Percentiles rank a stretch among this genome's conserved stretches.
Conservation (phyloP, 2,329 filamentous ascomycete genomes). For the Tolypocladium ovalisporum region DNA sequence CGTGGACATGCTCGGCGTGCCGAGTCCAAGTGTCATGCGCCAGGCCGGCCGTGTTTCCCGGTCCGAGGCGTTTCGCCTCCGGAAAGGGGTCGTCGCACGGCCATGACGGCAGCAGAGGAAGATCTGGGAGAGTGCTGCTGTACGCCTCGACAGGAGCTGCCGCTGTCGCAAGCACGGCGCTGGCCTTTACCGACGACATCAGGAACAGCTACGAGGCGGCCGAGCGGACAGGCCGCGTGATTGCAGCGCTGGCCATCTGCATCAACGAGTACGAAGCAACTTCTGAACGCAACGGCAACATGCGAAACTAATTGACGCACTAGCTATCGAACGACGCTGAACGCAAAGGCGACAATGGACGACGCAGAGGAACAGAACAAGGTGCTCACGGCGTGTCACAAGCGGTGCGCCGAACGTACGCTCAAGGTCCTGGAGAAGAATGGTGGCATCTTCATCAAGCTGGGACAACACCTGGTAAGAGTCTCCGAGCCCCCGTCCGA, state of each 20-base stretch:
- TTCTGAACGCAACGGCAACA: not conserved
- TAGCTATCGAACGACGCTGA: constrained; percentile 82
- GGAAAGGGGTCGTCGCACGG: constrained; percentile 12
- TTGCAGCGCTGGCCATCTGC: constrained; percentile 61
- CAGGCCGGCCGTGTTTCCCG: constrained; percentile 15
- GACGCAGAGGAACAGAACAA: constrained; percentile 54
- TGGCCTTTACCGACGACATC: constrained; percentile 57
- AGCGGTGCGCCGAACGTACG: constrained; percentile 83
- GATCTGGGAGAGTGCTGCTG: constrained; percentile 25
- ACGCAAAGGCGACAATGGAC: constrained; percentile 49
- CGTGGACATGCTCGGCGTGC: constrained; percentile 37
- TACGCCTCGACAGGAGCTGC: constrained; percentile 41
- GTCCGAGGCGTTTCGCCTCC: constrained; percentile 18
- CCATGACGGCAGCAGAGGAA: constrained; percentile 9
- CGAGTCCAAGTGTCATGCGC: constrained; percentile 25
- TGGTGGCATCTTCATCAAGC: constrained; percentile 95
- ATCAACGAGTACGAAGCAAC: constrained; percentile 67
- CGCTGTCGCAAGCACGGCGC: constrained; percentile 32
- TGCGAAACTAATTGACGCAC: not conserved
- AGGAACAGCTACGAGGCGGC: constrained; percentile 65
- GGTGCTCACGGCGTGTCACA: constrained; percentile 75
- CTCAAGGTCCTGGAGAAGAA: constrained; percentile 85
- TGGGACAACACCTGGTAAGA: constrained; percentile 78
- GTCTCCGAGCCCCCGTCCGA: not conserved
- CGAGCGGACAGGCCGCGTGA: constrained; percentile 70